These are phyloP conservation scores for Erysiphe pulchra DNA, from an alignment of 2,329 filamentous ascomycete species.

Conservation along the genomic window DNA sequence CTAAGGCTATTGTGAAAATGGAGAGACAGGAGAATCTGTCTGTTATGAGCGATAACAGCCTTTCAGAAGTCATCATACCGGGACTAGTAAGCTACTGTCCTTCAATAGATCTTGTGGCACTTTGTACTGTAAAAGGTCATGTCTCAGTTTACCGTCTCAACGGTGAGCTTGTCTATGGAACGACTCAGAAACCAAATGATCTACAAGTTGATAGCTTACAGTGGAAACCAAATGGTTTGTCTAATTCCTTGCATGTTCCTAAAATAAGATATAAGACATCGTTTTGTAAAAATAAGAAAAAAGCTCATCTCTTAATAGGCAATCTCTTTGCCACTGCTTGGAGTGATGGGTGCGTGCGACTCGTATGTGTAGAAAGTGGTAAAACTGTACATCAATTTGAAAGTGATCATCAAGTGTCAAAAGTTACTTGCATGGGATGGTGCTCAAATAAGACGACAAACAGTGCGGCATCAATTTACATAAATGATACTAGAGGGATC, in stretches of 20 bases:
- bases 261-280: too few relatives aligned
- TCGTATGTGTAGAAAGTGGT: slow-evolving; percentile 56
- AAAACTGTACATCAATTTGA: slow-evolving; percentile 52
- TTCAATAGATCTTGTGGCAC: slow-evolving; percentile 57
- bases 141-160: slow-evolving; percentile 57
- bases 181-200: slow-evolving; percentile 13
- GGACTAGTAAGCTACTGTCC: slow-evolving; percentile 52
- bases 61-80: slow-evolving; percentile 27
- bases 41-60: slow-evolving; percentile 22
- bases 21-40: too few relatives aligned
- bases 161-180: slow-evolving; percentile 39
- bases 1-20: too few relatives aligned
- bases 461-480: slow-evolving; percentile 4
- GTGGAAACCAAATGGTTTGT: slow-evolving; percentile 15
- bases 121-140: slow-evolving; percentile 40
- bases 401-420: slow-evolving; percentile 11
- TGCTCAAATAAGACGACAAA: slow-evolving; percentile 10
- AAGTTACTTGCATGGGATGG: slow-evolving; percentile 20
- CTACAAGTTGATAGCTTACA: slow-evolving; percentile 15
- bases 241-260: background rate
- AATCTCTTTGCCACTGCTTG: slow-evolving; percentile 62
- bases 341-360: slow-evolving; percentile 52
- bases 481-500: slow-evolving; percentile 2
- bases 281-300: background rate
- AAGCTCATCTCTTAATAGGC: slow-evolving; percentile 18